These are phyloP conservation scores for Fremontodendron californicum DNA, from an alignment of 345 rosid species.

Conservation along the genomic window DNA sequence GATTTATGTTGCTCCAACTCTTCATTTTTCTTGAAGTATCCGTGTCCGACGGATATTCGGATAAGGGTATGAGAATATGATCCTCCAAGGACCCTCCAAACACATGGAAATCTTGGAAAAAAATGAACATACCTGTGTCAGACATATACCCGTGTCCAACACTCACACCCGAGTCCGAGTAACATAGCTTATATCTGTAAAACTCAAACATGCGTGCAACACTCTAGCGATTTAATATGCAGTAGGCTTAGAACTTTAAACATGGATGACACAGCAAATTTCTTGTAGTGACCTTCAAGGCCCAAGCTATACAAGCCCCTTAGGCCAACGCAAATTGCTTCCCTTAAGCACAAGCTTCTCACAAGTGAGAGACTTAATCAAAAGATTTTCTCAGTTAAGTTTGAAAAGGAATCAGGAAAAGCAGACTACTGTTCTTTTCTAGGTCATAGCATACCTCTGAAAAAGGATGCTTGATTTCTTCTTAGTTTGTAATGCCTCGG, in stretches of 20 bases:
- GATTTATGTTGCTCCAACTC: too few relatives aligned
- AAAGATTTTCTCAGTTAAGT: not conserved
- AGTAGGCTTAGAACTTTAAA: not conserved
- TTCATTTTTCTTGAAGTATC: too few relatives aligned
- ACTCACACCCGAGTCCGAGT: too few relatives aligned
- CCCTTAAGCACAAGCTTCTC: not conserved
- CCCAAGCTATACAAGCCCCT: not conserved
- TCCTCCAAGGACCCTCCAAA: too few relatives aligned
- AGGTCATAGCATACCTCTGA: constrained; percentile 53
- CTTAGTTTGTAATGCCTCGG: constrained; percentile 75
- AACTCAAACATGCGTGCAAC: not conserved
- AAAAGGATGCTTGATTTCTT: constrained; percentile 58
- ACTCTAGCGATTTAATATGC: not conserved
- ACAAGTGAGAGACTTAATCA: not conserved
- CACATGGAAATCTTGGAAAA: too few relatives aligned
- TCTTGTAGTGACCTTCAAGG: not conserved
- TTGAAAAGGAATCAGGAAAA: constrained; percentile 5
- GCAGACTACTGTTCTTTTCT: not conserved
- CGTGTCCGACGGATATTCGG: too few relatives aligned
- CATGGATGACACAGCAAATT: not conserved
- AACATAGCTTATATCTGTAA: not conserved
- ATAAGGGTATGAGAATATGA: too few relatives aligned
- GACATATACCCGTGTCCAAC: too few relatives aligned
- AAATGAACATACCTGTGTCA: too few relatives aligned
- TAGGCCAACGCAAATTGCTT: not conserved